Conservation (phyloP, 768 basidiomycete species). For the Tulasnella calospora region DNA sequence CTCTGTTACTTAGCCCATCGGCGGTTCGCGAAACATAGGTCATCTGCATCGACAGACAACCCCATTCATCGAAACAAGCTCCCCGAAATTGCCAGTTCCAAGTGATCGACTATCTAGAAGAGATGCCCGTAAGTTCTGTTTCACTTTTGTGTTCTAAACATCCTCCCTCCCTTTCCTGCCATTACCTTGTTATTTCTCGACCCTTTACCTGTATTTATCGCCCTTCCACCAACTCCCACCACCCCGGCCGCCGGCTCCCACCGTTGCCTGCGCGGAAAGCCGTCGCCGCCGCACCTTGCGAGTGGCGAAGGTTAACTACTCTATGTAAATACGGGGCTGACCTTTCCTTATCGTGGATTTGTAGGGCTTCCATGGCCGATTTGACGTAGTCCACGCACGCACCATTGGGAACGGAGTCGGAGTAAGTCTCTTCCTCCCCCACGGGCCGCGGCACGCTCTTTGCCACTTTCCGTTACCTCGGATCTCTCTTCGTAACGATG, state of each 20-base stretch:
- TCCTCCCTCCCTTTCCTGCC: neutral
- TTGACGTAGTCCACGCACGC: conserved; percentile 18
- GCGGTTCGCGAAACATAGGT: neutral
- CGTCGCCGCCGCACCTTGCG: neutral
- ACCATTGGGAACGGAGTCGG: conserved; percentile 8
- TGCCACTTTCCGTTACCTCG: neutral
- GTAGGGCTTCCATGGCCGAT: conserved; percentile 20
- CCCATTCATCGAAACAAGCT: neutral
- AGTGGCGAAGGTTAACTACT: neutral
- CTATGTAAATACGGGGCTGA: neutral
- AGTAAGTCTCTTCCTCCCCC: neutral
- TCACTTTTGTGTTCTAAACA: neutral
- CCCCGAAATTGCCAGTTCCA: conserved; percentile 19
- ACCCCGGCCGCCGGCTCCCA: neutral
- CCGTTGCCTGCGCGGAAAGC: neutral
- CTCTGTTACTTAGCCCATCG: neutral
- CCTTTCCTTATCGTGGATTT: neutral
- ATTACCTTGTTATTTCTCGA: neutral
- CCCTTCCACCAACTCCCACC: neutral
- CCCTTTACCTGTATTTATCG: conserved; percentile 2
- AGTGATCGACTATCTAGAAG: neutral
- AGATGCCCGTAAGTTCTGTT: neutral
- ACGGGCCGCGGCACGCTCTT: too few relatives aligned
- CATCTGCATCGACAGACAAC: neutral
- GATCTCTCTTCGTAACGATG: neutral